Evolutionary conservation across 2,329 filamentous ascomycete species (phyloP), one percentile per base, ranked within the genome.

Genomic region (Lasiodiplodia theobromae): DNA sequence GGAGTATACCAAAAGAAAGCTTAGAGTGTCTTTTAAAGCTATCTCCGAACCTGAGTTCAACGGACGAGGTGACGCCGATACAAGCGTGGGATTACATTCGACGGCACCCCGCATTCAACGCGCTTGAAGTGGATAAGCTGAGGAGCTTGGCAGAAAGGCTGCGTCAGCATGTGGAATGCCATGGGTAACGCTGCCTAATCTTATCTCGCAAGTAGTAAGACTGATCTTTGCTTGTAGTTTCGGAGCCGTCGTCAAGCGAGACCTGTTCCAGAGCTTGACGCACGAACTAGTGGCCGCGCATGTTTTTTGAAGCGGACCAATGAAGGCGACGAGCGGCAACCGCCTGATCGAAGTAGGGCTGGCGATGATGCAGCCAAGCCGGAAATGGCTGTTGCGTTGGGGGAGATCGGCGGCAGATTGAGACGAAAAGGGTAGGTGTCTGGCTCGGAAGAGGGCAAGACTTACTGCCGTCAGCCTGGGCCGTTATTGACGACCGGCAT

Each of bases 41-140:
- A 0, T 73, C 74, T 2, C 28, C n/a, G 5, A 71, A 52, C 49
- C 72, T 72, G 54, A 73, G 67, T 34, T 71, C 73, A 4, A 69
- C 71, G 5, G 72, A 72, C 10, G 77, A 79, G 40, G 63, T 80
- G 2, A 81, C 78, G 2, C 79, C 79, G 0, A 74, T 81, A 0
- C 79, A 81, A 66, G 78, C 76, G 3, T 79, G 78, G 78, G 72
- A 77, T 49, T 69, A 73, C 25, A 73, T 80, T 8, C 71, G 71
- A 14, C 60, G 68, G 23, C 73, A 77, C 67, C 69, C 71, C 2
- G 71, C 71, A 8, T 75, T 78, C 63, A 25, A 62, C 0, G 47
- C 31, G 12, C 38, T 79, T 8, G 73, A 73, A 4, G 51, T 73
- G 0, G 62, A 65, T 1, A 56, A 51, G 4, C 64, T 80, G 0